phyloP scores from a whole-genome alignment of 768 basidiomycete species.

The Obba rivulosa region DNA sequence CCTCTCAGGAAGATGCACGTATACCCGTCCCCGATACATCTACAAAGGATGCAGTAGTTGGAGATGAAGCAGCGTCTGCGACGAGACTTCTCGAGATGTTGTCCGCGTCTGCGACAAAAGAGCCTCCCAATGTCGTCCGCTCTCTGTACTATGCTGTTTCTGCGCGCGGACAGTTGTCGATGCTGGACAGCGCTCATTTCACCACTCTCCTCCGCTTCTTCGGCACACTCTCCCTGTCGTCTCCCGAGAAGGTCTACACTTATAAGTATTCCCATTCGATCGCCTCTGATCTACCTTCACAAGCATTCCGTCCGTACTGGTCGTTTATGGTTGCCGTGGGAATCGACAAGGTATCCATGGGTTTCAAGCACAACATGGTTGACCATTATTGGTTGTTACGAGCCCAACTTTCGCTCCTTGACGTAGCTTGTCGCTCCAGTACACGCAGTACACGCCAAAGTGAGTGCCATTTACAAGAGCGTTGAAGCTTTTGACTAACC shows the following conservation, averaged over 20 bases:
- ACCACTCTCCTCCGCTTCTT: conserved; percentile 42
- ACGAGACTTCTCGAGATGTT: conserved; percentile 5
- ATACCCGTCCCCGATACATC: too few species aligned
- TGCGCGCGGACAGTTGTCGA: not conserved
- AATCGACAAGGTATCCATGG: conserved; percentile 36
- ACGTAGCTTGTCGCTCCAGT: too few species aligned
- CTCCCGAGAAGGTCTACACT: conserved; percentile 20
- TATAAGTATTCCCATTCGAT: conserved; percentile 24
- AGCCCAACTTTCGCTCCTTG: conserved; percentile 29
- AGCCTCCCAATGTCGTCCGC: conserved; percentile 30
- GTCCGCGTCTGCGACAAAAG: conserved; percentile 10
- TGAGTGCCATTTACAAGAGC: not conserved
- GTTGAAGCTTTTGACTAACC: not conserved
- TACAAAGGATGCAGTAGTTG: too few species aligned
- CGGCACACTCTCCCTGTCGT: conserved; percentile 41
- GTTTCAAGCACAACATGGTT: conserved; percentile 27
- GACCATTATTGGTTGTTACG: conserved; percentile 64
- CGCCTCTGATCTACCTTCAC: conserved; percentile 21
- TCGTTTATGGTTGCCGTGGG: conserved; percentile 40
- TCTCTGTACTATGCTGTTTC: conserved; percentile 28
- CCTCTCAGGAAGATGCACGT: too few species aligned
- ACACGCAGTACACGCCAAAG: too few species aligned
- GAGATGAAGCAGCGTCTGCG: not conserved
- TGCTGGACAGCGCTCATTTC: conserved; percentile 31
- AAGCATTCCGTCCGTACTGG: conserved; percentile 38